These are phyloP conservation scores for Polytolypa hystricis DNA, from an alignment of 2,329 filamentous ascomycete species.

Conservation along the genomic window DNA sequence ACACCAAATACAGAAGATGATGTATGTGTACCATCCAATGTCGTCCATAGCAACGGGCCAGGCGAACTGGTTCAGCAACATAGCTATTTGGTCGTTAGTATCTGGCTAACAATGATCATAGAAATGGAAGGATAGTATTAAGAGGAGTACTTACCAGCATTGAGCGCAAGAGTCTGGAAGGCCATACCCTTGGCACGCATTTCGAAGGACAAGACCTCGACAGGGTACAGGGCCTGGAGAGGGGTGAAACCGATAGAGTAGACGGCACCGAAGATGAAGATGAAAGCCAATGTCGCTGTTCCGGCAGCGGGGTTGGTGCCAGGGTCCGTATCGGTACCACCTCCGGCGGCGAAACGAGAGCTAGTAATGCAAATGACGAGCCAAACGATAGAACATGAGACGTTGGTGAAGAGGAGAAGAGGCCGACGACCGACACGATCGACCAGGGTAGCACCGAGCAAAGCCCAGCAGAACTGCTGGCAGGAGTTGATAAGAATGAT, in stretches of 20 bases:
- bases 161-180: conserved; percentile 36
- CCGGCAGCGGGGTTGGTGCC: conserved; percentile 25
- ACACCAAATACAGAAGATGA: conserved; percentile 33
- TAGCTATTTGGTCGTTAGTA: conserved; percentile 34
- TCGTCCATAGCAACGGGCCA: conserved; percentile 38
- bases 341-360: conserved; percentile 19
- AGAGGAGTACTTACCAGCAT: conserved; percentile 20
- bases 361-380: conserved; percentile 39
- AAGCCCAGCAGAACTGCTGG: conserved; percentile 44
- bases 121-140: conserved; percentile 24
- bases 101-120: conserved; percentile 22
- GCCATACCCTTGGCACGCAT: conserved; percentile 48
- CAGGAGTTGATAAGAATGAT: conserved; percentile 45
- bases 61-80: conserved; percentile 38
- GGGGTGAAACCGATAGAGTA: conserved; percentile 41
- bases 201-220: conserved; percentile 44
- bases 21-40: conserved; percentile 46
- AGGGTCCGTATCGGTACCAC: conserved; percentile 9
- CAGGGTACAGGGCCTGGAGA: conserved; percentile 40
- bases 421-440: conserved; percentile 49
- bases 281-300: conserved; percentile 39
- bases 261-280: conserved; percentile 44
- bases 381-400: conserved; percentile 39
- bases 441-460: conserved; percentile 45
- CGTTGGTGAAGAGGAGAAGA: conserved; percentile 41